Base-by-base conservation (phyloP, 2,329 filamentous ascomycete species). In the Paramyrothecium roridum region DNA sequence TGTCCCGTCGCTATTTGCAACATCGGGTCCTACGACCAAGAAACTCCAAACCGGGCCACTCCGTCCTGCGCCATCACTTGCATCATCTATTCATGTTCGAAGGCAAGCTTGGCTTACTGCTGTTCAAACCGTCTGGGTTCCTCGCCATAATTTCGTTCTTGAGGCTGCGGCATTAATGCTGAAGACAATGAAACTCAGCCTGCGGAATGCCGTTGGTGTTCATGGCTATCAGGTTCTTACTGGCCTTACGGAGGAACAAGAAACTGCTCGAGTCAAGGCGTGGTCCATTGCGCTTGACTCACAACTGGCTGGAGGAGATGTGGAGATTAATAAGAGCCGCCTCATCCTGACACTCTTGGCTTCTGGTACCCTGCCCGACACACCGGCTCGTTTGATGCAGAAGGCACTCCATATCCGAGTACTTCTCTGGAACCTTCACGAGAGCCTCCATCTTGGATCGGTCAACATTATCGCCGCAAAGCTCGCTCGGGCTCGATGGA, bases 261-360 rank as follows among this genome's bases (percentile, higher is more conserved):
- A 97, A 70, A 84, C 83, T 52, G 93, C 91, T 8, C 85, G 93
- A 26, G 83, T 96, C 65, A 95, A 96, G 74, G 91, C 92, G 0
- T 98, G 93, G 93, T 84, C 88, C 34, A 96, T 96, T 65, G 93
- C 93, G 16, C 82, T 97, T 54, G 93, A 98, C 71, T 92, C 93
- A 23, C 93, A 97, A 70, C 81, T 98, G 20, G 91, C 91, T 11
- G 93, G 93, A 46, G 93, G 93, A 16, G 93, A 97, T 71, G 83
- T 88, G 10, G 90, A 96, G 69, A 89, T 97, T 63, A 96, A 89
- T 77, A 92, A 89, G 71, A 92, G 90, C 70, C 86, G 93, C 51
- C 80, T 97, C 33, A 84, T 93, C 0, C 78, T 97, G 51, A 96
- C 93, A 0, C 80, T 97, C 23, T 87, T 97, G 65, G 92, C 93